These are phyloP conservation scores for Rubus idaeus DNA, from an alignment of 306 rosid genomes.

Conservation along the genomic window DNA sequence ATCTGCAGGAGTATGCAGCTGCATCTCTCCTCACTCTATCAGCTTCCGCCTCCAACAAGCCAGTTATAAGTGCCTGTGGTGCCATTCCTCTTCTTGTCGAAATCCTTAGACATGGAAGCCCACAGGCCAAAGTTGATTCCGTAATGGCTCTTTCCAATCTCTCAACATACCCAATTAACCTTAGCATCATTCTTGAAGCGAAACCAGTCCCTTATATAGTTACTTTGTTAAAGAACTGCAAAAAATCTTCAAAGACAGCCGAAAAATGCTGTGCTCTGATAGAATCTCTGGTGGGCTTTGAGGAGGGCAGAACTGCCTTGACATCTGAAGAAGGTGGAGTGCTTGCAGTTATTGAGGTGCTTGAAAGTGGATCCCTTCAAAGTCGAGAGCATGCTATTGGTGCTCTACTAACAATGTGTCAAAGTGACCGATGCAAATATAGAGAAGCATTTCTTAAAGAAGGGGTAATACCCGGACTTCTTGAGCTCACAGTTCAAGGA, in stretches of 20 bases:
- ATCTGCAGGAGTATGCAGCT: slow-evolving; percentile 77
- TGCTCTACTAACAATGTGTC: slow-evolving; percentile 76
- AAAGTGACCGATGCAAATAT: slow-evolving; percentile 79
- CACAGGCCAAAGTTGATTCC: slow-evolving; percentile 87
- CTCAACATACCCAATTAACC: slow-evolving; percentile 63
- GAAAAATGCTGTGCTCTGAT: slow-evolving; percentile 85
- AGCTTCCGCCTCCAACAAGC: slow-evolving; percentile 79
- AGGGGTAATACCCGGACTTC: slow-evolving; percentile 96
- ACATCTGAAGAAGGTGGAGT: slow-evolving; percentile 88
- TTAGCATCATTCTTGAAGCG: slow-evolving; percentile 53
- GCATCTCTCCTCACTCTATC: slow-evolving; percentile 89
- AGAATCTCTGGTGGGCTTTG: slow-evolving; percentile 73
- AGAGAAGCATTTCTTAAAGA: slow-evolving; percentile 90
- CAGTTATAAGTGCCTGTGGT: slow-evolving; percentile 70
- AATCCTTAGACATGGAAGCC: slow-evolving; percentile 67
- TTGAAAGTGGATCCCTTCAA: slow-evolving; percentile 82
- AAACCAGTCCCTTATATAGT: slow-evolving; percentile 68
- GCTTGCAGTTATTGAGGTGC: slow-evolving; percentile 90
- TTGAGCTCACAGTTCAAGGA: slow-evolving; percentile 97
- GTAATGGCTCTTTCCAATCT: slow-evolving; percentile 97
- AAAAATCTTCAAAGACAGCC: slow-evolving; percentile 85
- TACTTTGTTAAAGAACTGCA: slow-evolving; percentile 61
- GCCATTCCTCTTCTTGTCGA: slow-evolving; percentile 90
- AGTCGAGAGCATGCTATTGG: slow-evolving; percentile 91
- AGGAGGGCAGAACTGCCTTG: slow-evolving; percentile 69